Evolutionary conservation across 1,139 yeast species (phyloP).

Genomic region (Geotrichum citri-aurantii): DNA sequence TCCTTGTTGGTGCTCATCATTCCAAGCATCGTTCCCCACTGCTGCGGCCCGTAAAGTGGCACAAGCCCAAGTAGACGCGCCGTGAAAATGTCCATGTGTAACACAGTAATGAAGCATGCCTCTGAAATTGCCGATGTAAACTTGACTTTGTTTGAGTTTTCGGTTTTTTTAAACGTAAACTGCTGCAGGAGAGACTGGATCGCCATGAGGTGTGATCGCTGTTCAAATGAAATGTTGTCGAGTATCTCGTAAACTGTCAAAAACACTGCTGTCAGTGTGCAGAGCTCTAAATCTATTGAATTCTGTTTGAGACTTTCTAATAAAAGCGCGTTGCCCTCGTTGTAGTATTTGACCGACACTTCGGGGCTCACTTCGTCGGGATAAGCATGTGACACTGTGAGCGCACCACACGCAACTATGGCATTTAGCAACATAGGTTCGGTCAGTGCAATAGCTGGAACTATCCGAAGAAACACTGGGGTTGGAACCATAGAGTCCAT

Average conservation of each 20-base stretch:
- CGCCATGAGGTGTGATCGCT: constrained; percentile 10
- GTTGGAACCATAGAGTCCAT: constrained; percentile 16
- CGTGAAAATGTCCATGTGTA: constrained; percentile 12
- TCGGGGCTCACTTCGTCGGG: constrained; percentile 8
- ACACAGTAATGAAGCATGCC: constrained; percentile 10
- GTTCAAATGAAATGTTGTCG: constrained; percentile 7
- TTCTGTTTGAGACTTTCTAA: neutral
- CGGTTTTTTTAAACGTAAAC: constrained; percentile 6
- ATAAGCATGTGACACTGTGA: constrained; percentile 6
- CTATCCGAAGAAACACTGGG: constrained; percentile 15
- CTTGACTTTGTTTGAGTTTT: neutral
- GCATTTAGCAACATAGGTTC: constrained; percentile 16
- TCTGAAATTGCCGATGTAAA: constrained; percentile 14
- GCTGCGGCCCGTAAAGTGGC: constrained; percentile 13
- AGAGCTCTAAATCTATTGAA: constrained; percentile 16
- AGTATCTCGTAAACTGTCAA: constrained; percentile 13
- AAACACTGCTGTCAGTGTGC: constrained; percentile 10
- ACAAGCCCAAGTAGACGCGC: constrained; percentile 8
- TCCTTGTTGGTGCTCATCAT: neutral
- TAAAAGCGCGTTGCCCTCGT: constrained; percentile 11
- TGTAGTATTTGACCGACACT: constrained; percentile 9
- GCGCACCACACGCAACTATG: constrained; percentile 17
- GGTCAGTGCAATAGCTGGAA: constrained; percentile 16
- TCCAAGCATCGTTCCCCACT: constrained; percentile 12
- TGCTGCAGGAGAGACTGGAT: constrained; percentile 11